Percentiles rank a stretch among this genome's conserved stretches.
Conservation (phyloP, 2,329 filamentous ascomycete genomes). For the Tolypocladium cylindrosporum region DNA sequence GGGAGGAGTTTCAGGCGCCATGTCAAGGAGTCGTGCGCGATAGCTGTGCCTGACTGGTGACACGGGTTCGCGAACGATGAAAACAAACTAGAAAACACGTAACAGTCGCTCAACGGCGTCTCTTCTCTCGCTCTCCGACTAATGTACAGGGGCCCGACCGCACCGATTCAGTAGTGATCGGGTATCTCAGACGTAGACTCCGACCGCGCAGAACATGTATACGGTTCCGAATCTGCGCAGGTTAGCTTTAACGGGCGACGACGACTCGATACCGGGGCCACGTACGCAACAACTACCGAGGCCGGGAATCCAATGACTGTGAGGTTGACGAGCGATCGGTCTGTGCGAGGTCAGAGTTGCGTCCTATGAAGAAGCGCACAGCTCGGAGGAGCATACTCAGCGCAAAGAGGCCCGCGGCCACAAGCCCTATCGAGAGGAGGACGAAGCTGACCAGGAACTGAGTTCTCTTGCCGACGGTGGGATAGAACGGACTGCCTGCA, state of each 20-base stretch:
- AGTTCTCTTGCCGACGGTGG: conserved; percentile 66
- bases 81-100: conserved; percentile 8
- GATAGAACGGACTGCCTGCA: conserved; percentile 74
- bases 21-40: conserved; percentile 6
- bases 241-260: conserved; percentile 11
- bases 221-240: conserved; percentile 75
- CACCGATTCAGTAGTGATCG: conserved; percentile 15
- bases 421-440: conserved; percentile 62
- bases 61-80: conserved; percentile 3
- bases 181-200: conserved; percentile 85
- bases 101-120: conserved; percentile 16
- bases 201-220: conserved; percentile 97
- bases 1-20: conserved; percentile 29
- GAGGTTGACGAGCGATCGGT: conserved; percentile 71
- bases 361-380: not conserved
- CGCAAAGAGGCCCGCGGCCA: conserved; percentile 70
- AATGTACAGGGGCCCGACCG: conserved; percentile 24
- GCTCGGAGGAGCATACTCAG: conserved; percentile 53
- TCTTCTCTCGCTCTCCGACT: conserved; percentile 24
- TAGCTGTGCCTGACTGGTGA: not conserved
- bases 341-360: conserved; percentile 33
- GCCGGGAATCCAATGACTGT: conserved; percentile 74
- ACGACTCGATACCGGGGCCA: conserved; percentile 7
- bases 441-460: conserved; percentile 77
- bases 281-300: conserved; percentile 83